Conservation (phyloP, 139 green algal species). For the Micractinium conductrix region DNA sequence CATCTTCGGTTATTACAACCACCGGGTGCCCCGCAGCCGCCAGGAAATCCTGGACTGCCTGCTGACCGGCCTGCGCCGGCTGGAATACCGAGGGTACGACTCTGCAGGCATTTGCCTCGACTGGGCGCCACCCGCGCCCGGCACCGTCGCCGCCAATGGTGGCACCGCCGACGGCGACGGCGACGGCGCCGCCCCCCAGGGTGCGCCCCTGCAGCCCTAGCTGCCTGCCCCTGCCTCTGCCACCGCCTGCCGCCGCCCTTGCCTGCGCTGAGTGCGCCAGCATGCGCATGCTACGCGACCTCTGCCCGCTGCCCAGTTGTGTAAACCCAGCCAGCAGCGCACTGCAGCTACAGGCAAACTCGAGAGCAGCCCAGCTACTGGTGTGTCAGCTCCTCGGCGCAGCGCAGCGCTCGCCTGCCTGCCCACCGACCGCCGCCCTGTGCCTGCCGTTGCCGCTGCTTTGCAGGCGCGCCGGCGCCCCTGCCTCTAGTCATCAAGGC, state of each 20-base stretch:
- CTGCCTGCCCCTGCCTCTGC: too few relatives aligned
- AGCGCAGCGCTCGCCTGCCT: too few relatives aligned
- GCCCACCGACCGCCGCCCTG: too few relatives aligned
- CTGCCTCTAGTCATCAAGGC: slow-evolving; percentile 80
- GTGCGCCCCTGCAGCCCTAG: neutral
- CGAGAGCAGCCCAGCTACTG: too few relatives aligned
- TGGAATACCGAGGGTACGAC: slow-evolving; percentile 99
- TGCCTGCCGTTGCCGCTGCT: too few relatives aligned
- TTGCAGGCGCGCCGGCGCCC: neutral
- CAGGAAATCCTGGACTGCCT: slow-evolving; percentile 85
- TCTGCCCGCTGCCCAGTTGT: too few relatives aligned
- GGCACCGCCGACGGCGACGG: neutral
- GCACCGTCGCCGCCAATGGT: neutral
- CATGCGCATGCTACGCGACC: too few relatives aligned
- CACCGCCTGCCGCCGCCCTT: neutral
- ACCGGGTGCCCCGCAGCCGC: slow-evolving; percentile 62
- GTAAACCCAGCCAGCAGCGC: too few relatives aligned
- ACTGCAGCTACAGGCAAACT: too few relatives aligned
- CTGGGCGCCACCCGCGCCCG: neutral
- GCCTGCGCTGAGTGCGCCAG: too few relatives aligned
- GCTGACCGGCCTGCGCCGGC: slow-evolving; percentile 86
- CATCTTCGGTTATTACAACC: slow-evolving; percentile 98
- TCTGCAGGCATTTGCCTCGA: slow-evolving; percentile 92
- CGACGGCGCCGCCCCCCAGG: neutral
- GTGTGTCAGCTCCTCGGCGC: too few relatives aligned